Evolutionary conservation across 2,329 filamentous ascomycete genomes (phyloP).

Genomic region (Fusarium austroafricanum): DNA sequence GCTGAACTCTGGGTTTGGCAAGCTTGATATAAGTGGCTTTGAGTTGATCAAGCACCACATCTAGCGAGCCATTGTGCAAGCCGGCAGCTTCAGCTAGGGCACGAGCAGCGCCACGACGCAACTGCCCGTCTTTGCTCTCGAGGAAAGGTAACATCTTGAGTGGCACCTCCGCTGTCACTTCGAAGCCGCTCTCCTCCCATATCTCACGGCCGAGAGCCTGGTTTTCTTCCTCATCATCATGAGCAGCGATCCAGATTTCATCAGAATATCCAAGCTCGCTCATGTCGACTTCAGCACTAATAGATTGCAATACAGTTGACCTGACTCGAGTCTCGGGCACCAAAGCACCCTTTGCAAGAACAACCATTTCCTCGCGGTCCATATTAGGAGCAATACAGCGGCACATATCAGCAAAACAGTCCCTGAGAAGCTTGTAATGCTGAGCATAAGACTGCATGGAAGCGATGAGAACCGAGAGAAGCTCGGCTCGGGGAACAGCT

Average conservation of each 20-base stretch:
- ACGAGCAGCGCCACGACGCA: constrained; percentile 85
- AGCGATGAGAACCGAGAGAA: constrained; percentile 77
- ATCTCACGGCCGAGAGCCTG: constrained; percentile 84
- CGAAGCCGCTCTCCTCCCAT: constrained; percentile 92
- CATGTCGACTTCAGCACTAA: constrained; percentile 92
- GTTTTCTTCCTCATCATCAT: constrained; percentile 92
- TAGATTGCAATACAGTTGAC: constrained; percentile 86
- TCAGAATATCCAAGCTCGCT: constrained; percentile 87
- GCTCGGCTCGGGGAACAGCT: constrained; percentile 78
- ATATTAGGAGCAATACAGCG: constrained; percentile 88
- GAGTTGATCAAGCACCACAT: constrained; percentile 72
- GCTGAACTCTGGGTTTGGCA: constrained; percentile 83
- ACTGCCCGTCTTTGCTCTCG: constrained; percentile 80
- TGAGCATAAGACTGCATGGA: constrained; percentile 91
- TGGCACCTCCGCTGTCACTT: constrained; percentile 73
- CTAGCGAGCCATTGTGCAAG: constrained; percentile 69
- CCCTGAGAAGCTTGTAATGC: constrained; percentile 95
- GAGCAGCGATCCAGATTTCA: constrained; percentile 92
- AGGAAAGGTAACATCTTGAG: constrained; percentile 80
- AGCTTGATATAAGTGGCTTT: constrained; percentile 79
- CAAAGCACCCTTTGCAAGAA: constrained; percentile 82
- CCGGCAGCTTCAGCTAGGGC: constrained; percentile 80
- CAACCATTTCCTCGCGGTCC: constrained; percentile 74
- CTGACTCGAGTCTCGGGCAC: constrained; percentile 84
- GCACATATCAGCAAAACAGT: constrained; percentile 88